A percentile compares a stretch with the other conserved stretches of the same genome.
phyloP scores from a whole-genome alignment of 208 protist species.

The Strigomonas galati region DNA sequence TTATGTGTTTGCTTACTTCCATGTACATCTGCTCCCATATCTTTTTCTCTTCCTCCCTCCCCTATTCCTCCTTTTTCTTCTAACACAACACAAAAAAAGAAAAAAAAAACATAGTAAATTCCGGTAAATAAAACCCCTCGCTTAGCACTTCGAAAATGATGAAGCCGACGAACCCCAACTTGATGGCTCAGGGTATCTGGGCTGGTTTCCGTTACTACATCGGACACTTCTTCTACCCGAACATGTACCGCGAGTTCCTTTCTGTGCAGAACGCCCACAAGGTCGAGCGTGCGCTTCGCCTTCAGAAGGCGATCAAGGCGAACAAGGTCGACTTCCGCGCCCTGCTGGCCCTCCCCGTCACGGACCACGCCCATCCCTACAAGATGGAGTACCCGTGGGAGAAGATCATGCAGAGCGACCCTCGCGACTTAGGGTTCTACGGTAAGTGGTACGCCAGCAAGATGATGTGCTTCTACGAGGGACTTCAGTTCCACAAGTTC shows the following conservation, averaged over 20 bases:
- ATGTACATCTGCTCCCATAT: conserved; percentile 12
- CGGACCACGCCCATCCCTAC: conserved; percentile 91
- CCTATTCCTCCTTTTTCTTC: conserved; percentile 10
- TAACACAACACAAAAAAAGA: conserved; percentile 14
- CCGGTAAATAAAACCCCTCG: background rate
- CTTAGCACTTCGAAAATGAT: conserved; percentile 43
- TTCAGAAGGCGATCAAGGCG: conserved; percentile 89
- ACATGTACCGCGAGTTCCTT: conserved; percentile 88
- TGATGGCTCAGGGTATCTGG: conserved; percentile 86
- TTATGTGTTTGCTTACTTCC: conserved; percentile 5
- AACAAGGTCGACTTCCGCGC: conserved; percentile 92
- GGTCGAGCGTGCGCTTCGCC: conserved; percentile 80
- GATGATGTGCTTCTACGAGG: conserved; percentile 90
- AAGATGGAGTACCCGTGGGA: conserved; percentile 92
- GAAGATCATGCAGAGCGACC: conserved; percentile 83
- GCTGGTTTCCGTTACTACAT: conserved; percentile 85
- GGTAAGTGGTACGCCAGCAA: conserved; percentile 89
- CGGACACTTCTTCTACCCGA: conserved; percentile 89
- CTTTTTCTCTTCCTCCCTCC: conserved; percentile 2
- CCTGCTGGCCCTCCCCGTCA: conserved; percentile 86
- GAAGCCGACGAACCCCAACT: conserved; percentile 66
- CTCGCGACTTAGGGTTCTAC: conserved; percentile 73
- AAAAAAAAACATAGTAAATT: conserved; percentile 2
- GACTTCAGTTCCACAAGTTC: conserved; percentile 86
- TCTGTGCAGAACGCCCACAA: conserved; percentile 89